Evolutionary conservation across 2,329 filamentous ascomycete species (phyloP).

Genomic region (Hymenoscyphus fructigenus): DNA sequence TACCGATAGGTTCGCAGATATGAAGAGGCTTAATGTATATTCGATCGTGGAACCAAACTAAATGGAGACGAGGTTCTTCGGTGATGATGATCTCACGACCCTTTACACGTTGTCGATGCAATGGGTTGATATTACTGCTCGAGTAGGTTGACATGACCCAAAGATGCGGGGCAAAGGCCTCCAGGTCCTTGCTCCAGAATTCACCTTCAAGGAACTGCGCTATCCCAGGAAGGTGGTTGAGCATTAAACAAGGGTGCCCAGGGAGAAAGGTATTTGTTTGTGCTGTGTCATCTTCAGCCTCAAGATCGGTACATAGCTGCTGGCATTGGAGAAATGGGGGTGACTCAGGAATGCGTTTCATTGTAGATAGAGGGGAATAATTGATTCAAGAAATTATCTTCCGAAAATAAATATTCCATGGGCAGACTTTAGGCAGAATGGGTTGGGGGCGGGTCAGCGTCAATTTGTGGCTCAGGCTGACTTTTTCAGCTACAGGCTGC

Average conservation of each 20-base stretch:
- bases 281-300: neutral
- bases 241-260: neutral
- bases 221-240: neutral
- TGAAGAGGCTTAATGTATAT: conserved; percentile 25
- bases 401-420: neutral
- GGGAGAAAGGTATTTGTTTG: neutral
- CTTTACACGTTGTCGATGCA: conserved; percentile 35
- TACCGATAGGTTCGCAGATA: conserved; percentile 36
- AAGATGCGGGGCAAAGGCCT: neutral
- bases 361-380: neutral
- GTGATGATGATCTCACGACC: conserved; percentile 36
- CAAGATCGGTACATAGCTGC: neutral
- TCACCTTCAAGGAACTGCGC: neutral
- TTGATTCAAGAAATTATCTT: neutral
- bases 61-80: conserved; percentile 38
- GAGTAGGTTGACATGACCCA: conserved; percentile 2
- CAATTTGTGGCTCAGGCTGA: neutral
- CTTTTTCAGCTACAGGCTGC: neutral
- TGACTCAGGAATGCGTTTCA: neutral
- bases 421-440: neutral
- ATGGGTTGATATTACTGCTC: conserved; percentile 11
- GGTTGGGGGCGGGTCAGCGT: neutral
- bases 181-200: neutral
- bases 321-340: neutral
- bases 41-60: conserved; percentile 34